Percentiles rank a stretch among this genome's conserved stretches.
Conservation (phyloP, 768 basidiomycete genomes). For the Agaricus sinodeliciosus region DNA sequence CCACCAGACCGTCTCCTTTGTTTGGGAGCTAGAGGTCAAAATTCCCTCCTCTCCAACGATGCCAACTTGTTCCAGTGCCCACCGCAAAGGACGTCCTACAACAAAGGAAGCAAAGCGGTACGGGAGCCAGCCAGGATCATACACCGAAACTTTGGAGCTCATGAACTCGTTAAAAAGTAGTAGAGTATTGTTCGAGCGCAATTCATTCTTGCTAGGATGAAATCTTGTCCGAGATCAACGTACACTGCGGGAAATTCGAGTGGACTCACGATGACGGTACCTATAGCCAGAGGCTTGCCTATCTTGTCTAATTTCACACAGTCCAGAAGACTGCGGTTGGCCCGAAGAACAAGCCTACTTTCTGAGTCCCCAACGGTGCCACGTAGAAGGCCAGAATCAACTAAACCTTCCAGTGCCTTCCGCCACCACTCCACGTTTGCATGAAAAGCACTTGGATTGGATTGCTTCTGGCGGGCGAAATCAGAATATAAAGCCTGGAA, state of each 20-base stretch:
- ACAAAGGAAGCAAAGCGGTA: constrained; percentile 63
- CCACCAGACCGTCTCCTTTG: constrained; percentile 45
- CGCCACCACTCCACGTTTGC: constrained; percentile 90
- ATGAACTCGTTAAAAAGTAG: constrained; percentile 52
- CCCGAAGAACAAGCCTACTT: constrained; percentile 58
- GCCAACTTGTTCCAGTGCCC: constrained; percentile 77
- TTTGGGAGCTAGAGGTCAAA: constrained; percentile 17
- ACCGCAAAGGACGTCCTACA: constrained; percentile 78
- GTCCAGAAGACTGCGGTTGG: constrained; percentile 47
- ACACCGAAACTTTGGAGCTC: constrained; percentile 50
- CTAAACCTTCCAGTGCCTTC: constrained; percentile 51
- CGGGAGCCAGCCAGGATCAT: constrained; percentile 64
- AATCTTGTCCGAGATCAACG: constrained; percentile 8
- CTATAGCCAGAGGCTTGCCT: constrained; percentile 70
- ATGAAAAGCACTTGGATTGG: constrained; percentile 77
- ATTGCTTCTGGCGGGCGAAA: constrained; percentile 73
- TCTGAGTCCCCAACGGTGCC: constrained; percentile 11
- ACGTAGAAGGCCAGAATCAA: constrained; percentile 50
- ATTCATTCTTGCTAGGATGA: constrained; percentile 64
- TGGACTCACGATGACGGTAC: constrained; percentile 69
- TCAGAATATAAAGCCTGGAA: constrained; percentile 85
- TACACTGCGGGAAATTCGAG: not conserved
- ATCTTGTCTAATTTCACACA: constrained; percentile 57
- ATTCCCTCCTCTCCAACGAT: constrained; percentile 60
- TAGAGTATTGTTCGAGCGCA: constrained; percentile 37